Base-by-base conservation (phyloP, 768 basidiomycete species). In the Russula sp. region DNA sequence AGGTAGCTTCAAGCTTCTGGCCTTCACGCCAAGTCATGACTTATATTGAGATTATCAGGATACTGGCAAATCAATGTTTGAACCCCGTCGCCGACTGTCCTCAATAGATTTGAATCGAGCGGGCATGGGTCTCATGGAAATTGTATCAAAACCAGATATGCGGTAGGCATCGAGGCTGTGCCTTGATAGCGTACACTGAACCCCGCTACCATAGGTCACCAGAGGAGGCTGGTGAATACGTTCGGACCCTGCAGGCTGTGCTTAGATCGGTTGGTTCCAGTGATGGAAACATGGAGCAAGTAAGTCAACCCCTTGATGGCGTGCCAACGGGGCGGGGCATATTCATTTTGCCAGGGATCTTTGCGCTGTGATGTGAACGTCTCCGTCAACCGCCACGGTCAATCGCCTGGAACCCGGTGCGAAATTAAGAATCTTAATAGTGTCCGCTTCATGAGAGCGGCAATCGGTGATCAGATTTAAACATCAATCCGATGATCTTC, bases 371-470 rank as follows among this genome's bases (percentile, higher is more conserved):
- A 99, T 70, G 91, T 96, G 34, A 98, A 99, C 70, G 87, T 98
- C 5, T 98, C 96, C 6, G 84, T 98, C 6, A 89, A 92, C 69
- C 81, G 81, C 52, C 72, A 76, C 47, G 86, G 87, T 9, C 75
- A 81, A 6, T 74, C 82, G 4, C 85, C 76, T 1, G 87, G 94
- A 2, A 96, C 89, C 1, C 85, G 96, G 35, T 95, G 94, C 70
- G 96, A 99, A 75, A 85, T 99, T 69, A 99, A 99, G 75, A 99
- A 99, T 70, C 80, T 99, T 48, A 98, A 98, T 71, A 94, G 93
- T 58, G 79, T 97, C 48, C 84, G 84, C 66, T 94, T 88, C 73
- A 87, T 94, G 76, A 82, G 82, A 73, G 80, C 83, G 18, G 96
- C 95, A 13, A 92, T 98, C 56, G 81, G 96, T 97, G 61, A 52